Evolutionary conservation across 805 yeast genomes (phyloP).

Genomic region (Starmerella floricola): DNA sequence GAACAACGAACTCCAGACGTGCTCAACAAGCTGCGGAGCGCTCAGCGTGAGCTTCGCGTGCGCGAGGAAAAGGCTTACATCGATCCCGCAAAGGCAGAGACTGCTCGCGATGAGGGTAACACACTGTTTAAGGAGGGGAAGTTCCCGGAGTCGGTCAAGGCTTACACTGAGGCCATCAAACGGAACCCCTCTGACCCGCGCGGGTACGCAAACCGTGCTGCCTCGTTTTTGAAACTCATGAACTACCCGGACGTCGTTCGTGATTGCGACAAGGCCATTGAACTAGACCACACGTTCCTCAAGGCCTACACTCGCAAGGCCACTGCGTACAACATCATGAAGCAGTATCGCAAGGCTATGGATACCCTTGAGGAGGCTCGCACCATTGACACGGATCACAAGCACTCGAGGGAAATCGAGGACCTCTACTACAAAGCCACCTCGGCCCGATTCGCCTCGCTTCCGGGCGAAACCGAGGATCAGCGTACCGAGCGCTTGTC

Average conservation of each 20-base stretch:
- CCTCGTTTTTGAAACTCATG: slow-evolving; percentile 85
- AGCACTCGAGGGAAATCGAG: slow-evolving; percentile 64
- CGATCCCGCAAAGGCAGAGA: slow-evolving; percentile 88
- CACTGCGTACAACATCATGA: slow-evolving; percentile 79
- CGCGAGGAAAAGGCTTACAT: slow-evolving; percentile 67
- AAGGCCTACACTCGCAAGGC: slow-evolving; percentile 97
- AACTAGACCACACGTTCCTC: slow-evolving; percentile 74
- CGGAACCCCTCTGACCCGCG: slow-evolving; percentile 96
- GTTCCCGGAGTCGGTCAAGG: slow-evolving; percentile 93
- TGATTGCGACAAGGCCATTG: slow-evolving; percentile 85
- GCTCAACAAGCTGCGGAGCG: slow-evolving; percentile 68
- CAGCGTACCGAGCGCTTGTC: slow-evolving; percentile 83
- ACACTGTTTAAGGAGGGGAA: slow-evolving; percentile 78
- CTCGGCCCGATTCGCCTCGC: slow-evolving; percentile 61
- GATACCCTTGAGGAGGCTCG: slow-evolving; percentile 75
- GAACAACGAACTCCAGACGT: slow-evolving; percentile 96
- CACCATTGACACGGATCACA: slow-evolving; percentile 51
- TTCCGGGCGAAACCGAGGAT: slow-evolving; percentile 84
- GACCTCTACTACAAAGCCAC: slow-evolving; percentile 66
- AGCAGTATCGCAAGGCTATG: slow-evolving; percentile 68
- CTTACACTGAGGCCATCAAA: slow-evolving; percentile 89
- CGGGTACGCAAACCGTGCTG: slow-evolving; percentile 97
- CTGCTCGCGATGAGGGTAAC: slow-evolving; percentile 86
- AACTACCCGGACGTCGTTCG: slow-evolving; percentile 93
- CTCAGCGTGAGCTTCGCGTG: slow-evolving; percentile 75